Percentiles rank a stretch among this genome's conserved stretches.
phyloP scores from a whole-genome alignment of 306 rosid species.

The Coriaria nepalensis region DNA sequence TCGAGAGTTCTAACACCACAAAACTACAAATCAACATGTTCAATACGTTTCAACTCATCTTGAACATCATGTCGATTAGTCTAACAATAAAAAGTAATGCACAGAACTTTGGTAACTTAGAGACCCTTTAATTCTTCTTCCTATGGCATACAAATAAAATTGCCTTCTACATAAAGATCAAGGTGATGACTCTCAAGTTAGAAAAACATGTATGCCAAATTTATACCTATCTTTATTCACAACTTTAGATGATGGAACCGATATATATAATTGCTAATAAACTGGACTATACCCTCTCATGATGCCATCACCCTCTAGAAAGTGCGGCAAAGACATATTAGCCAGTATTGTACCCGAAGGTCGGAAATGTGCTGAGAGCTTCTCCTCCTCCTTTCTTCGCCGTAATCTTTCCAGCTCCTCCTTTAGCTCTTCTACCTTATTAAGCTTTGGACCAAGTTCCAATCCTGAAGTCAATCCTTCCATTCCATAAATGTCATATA shows the following conservation, averaged over 20 bases:
- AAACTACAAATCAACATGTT: too few species aligned
- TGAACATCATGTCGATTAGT: too few species aligned
- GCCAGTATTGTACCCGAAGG: constrained; percentile 74
- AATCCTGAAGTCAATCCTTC: constrained; percentile 80
- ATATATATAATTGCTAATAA: constrained; percentile 3
- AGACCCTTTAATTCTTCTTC: neutral
- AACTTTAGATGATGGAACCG: neutral
- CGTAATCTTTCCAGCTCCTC: constrained; percentile 64
- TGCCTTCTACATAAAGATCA: too few species aligned
- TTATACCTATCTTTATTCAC: too few species aligned
- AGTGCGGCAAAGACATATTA: constrained; percentile 66
- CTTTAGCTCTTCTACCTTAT: constrained; percentile 66
- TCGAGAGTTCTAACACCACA: too few species aligned
- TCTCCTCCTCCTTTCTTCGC: constrained; percentile 51
- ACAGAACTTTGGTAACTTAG: neutral
- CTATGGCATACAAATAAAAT: constrained; percentile 3
- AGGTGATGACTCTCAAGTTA: too few species aligned
- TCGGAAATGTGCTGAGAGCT: constrained; percentile 41
- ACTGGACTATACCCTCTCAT: constrained; percentile 56
- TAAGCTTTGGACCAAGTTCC: constrained; percentile 71
- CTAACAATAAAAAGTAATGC: neutral
- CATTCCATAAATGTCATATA: constrained; percentile 94
- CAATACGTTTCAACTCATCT: too few species aligned
- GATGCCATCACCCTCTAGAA: constrained; percentile 45
- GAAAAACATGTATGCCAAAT: too few species aligned